Base-by-base conservation (phyloP, 495 filamentous ascomycete genomes). In the Emericellopsis terricola region DNA sequence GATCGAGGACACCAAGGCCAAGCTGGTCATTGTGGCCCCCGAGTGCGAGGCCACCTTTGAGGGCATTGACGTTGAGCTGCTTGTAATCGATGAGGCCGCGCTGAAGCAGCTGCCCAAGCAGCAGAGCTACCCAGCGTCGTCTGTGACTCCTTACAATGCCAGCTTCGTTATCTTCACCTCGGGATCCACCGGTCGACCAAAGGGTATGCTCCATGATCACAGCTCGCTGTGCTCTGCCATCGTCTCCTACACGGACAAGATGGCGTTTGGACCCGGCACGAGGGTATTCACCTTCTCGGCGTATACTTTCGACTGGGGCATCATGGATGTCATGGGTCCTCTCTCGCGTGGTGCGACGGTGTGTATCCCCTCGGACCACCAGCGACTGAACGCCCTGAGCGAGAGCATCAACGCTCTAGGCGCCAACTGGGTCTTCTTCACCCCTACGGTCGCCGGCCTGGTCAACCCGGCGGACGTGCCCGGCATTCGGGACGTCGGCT, bases 251-350 rank as follows among this genome's bases (percentile, higher is more conserved):
- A 19, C 29, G 36, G 3, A 27, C 14, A 5, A 37, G 39, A 10
- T 39, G 39, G n/a, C 37, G 31, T 9, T 50, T 45, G 27, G 29
- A 8, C 31, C 28, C 21, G 14, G 43, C 9, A 33, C 31, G 7
- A 53, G 71, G 3, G 63, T 73, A 4, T 59, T 83, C 42, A 76
- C 83, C 38, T 70, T 78, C 34, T 73, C 76, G 3, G 71, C 71
- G 28, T 78, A 71, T 44, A 71, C 71, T 1, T 78, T 78, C 28
- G 79, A 85, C 38, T 64, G 71, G 16, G 70, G 70, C 31, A 56
- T 81, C n/a, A 45, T 69, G 2, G 78, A 83, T 34, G 69, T 77
- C 3, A 67, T 80, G 33, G 69, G 72, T 3, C 73, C 73, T 0
- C 51, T 86, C 1, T 69, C 70, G 9, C 43, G 52, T n/a, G 66